Base-by-base conservation (phyloP, 163 green algal genomes). In the Smithsoniella earleae region DNA sequence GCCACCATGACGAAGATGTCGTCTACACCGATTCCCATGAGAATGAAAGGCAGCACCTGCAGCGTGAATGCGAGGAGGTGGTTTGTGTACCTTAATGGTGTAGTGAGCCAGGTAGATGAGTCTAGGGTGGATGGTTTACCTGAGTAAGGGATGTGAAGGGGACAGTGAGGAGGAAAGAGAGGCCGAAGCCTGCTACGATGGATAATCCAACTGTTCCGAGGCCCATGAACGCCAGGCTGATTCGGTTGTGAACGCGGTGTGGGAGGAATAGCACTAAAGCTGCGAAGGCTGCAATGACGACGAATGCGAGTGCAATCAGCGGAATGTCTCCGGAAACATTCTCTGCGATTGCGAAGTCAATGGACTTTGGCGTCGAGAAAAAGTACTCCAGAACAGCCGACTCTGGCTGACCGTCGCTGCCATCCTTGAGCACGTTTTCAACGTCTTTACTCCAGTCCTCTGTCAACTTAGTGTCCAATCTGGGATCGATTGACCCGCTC, bases 1-100 rank as follows among this genome's bases (percentile, higher is more conserved):
- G 78, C 78, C 49, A 73, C 31, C 31, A 84, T 54, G n/a, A 84
- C 74, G 49, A 82, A 81, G 46, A 82, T 74, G 46, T 75, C 74
- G 37, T 84, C 79, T 0, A 84, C 25, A n/a, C 69, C 73, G 34
- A 85, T 77, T 40, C 80, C 80, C 31, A 82, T 49, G 16, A 82
- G 77, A 10, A 85, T 78, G 77, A 77, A 85, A 1, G 80, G 80
- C 45, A 79, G 65, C 43, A 72, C 62, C 73, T 80, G 62, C 38
- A 62, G 34, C 66, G 40, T 13, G 40, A 49, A 49, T 49, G 10
- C 13, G 40, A 49, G 13, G 10, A 49, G 40, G 40, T 22, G 40
- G 13, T 13, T 49, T 49, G 40, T 49, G 40, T 10, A 13, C 40
- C n/a, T n/a, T n/a, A n/a, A 49, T 13, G 40, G 40, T 22, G 10